These are phyloP conservation scores for Nidularia sp. DNA, from an alignment of 768 basidiomycete genomes.

Conservation along the genomic window DNA sequence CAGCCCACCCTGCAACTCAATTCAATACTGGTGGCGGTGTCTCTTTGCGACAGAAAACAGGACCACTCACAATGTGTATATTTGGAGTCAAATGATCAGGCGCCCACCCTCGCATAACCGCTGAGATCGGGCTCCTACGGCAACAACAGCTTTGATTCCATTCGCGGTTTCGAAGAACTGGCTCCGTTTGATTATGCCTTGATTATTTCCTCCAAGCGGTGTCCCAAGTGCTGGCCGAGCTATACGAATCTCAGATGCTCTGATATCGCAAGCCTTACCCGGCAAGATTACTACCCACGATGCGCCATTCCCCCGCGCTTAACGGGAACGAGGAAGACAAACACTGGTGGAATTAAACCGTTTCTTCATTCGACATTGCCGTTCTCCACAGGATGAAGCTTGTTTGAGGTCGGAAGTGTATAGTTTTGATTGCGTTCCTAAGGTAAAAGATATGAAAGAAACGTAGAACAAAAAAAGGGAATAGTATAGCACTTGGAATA, in stretches of 20 bases:
- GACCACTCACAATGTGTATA: neutral
- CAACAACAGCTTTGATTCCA: neutral
- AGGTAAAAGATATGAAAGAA: neutral
- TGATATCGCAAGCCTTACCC: constrained; percentile 3
- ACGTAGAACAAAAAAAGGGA: neutral
- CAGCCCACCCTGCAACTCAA: no score
- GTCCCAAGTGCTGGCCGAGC: constrained; percentile 3
- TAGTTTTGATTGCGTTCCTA: no score
- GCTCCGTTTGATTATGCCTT: neutral
- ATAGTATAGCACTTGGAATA: no score
- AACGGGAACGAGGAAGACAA: neutral
- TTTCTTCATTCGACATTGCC: neutral
- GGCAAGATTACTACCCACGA: constrained; percentile 7
- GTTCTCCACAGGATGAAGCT: neutral
- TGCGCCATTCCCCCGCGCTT: constrained; percentile 6
- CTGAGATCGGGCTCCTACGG: neutral
- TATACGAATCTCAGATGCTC: neutral
- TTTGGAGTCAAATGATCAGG: neutral
- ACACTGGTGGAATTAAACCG: neutral
- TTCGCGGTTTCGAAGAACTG: neutral
- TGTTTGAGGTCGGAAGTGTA: neutral
- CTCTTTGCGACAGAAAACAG: no score
- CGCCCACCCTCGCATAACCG: neutral
- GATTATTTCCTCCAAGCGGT: neutral
- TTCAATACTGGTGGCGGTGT: no score